phyloP scores from a whole-genome alignment of 441 rosid genomes.

The Croton setiger region DNA sequence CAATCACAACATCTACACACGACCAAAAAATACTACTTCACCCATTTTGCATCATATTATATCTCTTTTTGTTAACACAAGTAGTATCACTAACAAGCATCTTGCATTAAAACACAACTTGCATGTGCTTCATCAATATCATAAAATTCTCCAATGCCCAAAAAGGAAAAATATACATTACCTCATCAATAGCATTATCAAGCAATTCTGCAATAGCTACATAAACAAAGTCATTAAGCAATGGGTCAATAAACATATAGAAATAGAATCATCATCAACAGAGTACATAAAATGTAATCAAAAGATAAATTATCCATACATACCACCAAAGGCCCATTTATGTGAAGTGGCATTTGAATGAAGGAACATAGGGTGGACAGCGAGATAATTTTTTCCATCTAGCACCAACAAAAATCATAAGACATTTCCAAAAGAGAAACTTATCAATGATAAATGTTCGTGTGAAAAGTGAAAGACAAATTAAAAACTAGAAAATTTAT shows the following conservation, averaged over 20 bases:
- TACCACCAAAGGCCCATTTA: constrained; percentile 99
- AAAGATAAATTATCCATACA: constrained; percentile 22
- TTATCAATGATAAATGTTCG: background rate
- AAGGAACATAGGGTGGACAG: constrained; percentile 96
- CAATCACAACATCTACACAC: no score
- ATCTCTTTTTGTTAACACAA: no score
- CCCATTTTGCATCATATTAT: background rate
- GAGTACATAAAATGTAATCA: constrained; percentile 1
- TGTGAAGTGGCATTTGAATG: constrained; percentile 99
- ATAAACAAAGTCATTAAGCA: constrained; percentile 26
- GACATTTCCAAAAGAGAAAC: background rate
- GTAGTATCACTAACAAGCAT: background rate
- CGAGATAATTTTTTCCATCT: constrained; percentile 79
- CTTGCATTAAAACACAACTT: background rate
- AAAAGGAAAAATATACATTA: constrained; percentile 26
- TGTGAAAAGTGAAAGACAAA: background rate
- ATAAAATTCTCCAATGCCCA: background rate
- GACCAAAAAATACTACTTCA: no score
- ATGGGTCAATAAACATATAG: background rate
- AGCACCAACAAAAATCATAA: constrained; percentile 11
- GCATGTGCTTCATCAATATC: background rate
- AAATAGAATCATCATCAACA: background rate
- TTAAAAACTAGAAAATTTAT: background rate
- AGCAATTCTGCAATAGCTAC: constrained; percentile 95
- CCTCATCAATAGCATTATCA: constrained; percentile 98